These are phyloP conservation scores for Triticum turgidum DNA, from an alignment of 176 grass and related monocot genomes.

Conservation along the genomic window DNA sequence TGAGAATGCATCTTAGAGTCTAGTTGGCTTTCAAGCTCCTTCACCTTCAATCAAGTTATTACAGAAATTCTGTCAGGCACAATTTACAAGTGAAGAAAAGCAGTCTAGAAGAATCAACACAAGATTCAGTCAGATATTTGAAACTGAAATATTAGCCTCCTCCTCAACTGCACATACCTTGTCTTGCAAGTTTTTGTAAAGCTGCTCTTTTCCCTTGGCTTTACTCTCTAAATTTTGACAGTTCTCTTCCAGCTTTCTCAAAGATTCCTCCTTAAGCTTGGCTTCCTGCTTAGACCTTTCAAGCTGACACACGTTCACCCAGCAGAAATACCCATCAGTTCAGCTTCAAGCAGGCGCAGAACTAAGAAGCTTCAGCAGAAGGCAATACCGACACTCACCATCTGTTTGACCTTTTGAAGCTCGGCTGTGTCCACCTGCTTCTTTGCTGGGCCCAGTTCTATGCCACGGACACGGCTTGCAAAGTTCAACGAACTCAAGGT, in stretches of 20 bases:
- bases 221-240: constrained; percentile 77
- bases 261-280: constrained; percentile 75
- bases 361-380: neutral
- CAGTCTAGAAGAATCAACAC: neutral
- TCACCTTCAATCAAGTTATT: constrained; percentile 44
- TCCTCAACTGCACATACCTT: constrained; percentile 54
- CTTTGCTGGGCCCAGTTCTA: constrained; percentile 86
- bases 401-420: constrained; percentile 88
- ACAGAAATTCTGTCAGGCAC: constrained; percentile 6
- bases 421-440: constrained; percentile 81
- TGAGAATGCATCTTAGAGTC: constrained; percentile 56
- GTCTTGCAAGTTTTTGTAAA: constrained; percentile 76
- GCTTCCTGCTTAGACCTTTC: constrained; percentile 84
- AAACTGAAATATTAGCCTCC: neutral
- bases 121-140: neutral
- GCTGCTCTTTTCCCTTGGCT: constrained; percentile 77
- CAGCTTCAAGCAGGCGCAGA: constrained; percentile 3
- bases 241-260: constrained; percentile 81
- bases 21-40: constrained; percentile 72
- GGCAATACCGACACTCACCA: constrained; percentile 45
- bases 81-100: neutral
- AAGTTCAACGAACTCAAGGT: constrained; percentile 95
- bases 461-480: constrained; percentile 81
- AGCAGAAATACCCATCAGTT: constrained; percentile 13
- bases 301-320: constrained; percentile 53